Percentiles rank a stretch among this genome's conserved stretches.
Conservation (phyloP, 2,329 filamentous ascomycete species). For the Calcarisporium arbuscula region DNA sequence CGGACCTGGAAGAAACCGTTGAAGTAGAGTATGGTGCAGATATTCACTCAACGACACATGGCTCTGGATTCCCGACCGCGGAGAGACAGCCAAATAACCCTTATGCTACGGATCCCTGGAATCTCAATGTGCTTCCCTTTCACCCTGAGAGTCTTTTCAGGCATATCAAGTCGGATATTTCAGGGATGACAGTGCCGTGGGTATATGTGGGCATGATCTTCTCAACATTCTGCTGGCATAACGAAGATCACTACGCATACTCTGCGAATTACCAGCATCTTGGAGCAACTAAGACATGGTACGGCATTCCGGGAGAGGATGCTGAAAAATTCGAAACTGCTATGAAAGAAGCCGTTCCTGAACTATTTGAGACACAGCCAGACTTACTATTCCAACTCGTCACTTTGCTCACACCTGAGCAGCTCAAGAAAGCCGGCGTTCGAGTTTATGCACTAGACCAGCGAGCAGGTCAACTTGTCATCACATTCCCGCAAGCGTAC, state of each 20-base stretch:
- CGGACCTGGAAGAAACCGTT: constrained; percentile 88
- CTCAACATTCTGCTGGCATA: constrained; percentile 99
- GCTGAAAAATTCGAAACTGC: constrained; percentile 91
- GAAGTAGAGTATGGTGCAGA: constrained; percentile 98
- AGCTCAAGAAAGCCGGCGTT: constrained; percentile 87
- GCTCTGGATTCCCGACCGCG: constrained; percentile 91
- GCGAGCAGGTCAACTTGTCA: constrained; percentile 87
- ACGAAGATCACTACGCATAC: constrained; percentile 96
- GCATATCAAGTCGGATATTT: constrained; percentile 97
- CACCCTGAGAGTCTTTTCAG: constrained; percentile 89
- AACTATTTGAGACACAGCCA: constrained; percentile 93
- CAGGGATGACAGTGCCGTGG: constrained; percentile 98
- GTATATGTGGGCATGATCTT: constrained; percentile 99
- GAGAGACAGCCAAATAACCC: constrained; percentile 83
- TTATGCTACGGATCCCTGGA: constrained; percentile 90
- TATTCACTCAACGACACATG: constrained; percentile 96
- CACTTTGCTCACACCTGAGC: constrained; percentile 89
- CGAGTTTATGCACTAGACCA: constrained; percentile 94
- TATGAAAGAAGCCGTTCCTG: constrained; percentile 91
- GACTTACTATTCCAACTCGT: constrained; percentile 95
- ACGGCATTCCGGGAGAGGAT: constrained; percentile 90
- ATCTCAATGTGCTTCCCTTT: constrained; percentile 86
- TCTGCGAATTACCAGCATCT: constrained; percentile 99
- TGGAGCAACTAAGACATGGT: constrained; percentile 98
- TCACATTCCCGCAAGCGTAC: constrained; percentile 95